Conservation (phyloP, 2,329 filamentous ascomycete genomes). For the Trichoderma sp. region DNA sequence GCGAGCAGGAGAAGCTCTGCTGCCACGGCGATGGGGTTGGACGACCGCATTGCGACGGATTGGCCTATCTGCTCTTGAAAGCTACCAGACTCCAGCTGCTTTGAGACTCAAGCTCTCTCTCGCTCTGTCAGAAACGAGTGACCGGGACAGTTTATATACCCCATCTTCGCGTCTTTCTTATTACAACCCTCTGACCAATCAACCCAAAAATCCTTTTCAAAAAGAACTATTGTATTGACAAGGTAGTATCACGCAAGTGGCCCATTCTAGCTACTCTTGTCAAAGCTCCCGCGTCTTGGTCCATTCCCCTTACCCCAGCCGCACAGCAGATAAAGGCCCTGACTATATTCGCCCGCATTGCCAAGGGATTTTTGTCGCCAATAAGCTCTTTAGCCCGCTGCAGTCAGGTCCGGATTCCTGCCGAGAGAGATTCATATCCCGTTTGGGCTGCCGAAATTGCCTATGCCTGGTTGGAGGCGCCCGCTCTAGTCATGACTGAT, state of each 20-base stretch:
- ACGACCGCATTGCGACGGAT: constrained; percentile 16
- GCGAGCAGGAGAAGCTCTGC: constrained; percentile 21
- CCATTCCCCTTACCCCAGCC: neutral
- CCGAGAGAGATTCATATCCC: constrained; percentile 9
- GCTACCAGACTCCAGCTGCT: neutral
- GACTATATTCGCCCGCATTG: neutral
- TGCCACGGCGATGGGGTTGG: neutral
- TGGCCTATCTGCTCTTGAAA: neutral
- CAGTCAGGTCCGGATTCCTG: constrained; percentile 3
- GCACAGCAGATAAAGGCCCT: constrained; percentile 2
- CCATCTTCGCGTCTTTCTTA: neutral
- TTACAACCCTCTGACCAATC: neutral
- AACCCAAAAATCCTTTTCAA: neutral
- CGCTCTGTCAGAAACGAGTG: neutral
- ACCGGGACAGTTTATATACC: constrained; percentile 7
- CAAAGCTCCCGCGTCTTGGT: neutral
- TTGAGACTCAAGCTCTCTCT: neutral
- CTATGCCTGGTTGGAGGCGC: neutral
- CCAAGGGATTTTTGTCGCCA: neutral
- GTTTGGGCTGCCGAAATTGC: neutral
- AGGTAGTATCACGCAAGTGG: constrained; percentile 14
- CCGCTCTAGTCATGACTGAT: neutral
- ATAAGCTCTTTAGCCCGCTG: neutral
- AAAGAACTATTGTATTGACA: constrained; percentile 14
- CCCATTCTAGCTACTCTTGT: constrained; percentile 5